Conservation (phyloP, 1,139 yeast genomes). For the Yamadazyma trypodendri region DNA sequence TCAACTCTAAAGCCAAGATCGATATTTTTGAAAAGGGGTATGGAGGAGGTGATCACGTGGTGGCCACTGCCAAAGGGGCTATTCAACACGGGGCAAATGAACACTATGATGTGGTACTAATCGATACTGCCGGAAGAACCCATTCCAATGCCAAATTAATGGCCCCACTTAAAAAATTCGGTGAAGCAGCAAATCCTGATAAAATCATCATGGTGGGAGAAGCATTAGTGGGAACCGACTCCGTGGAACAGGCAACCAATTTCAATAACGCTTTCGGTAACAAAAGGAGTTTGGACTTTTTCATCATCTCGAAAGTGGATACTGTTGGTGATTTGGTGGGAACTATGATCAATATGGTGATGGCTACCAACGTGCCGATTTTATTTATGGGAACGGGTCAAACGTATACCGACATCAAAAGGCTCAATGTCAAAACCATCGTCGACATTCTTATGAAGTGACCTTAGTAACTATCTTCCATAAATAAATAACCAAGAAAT, state of each 20-base stretch:
- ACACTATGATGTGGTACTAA: slow-evolving; percentile 76
- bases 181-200: slow-evolving; percentile 93
- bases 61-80: slow-evolving; percentile 93
- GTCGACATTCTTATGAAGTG: slow-evolving; percentile 73
- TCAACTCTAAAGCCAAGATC: slow-evolving; percentile 51
- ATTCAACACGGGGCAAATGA: slow-evolving; percentile 63
- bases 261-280: slow-evolving; percentile 93
- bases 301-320: slow-evolving; percentile 92
- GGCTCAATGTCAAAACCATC: slow-evolving; percentile 91
- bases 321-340: slow-evolving; percentile 98
- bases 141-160: slow-evolving; percentile 92
- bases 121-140: slow-evolving; percentile 97
- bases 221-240: slow-evolving; percentile 95
- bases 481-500: no score
- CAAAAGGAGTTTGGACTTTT: slow-evolving; percentile 78
- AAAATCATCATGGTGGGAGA: slow-evolving; percentile 98
- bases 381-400: slow-evolving; percentile 96
- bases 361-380: slow-evolving; percentile 94
- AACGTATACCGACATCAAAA: slow-evolving; percentile 90
- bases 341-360: slow-evolving; percentile 96
- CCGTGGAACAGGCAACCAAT: slow-evolving; percentile 91
- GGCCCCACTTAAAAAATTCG: slow-evolving; percentile 95
- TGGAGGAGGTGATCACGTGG: slow-evolving; percentile 92
- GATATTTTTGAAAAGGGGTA: slow-evolving; percentile 93
- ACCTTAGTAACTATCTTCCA: no score